These are phyloP conservation scores for Albizia julibrissin DNA, from an alignment of 306 rosid species.

Conservation along the genomic window DNA sequence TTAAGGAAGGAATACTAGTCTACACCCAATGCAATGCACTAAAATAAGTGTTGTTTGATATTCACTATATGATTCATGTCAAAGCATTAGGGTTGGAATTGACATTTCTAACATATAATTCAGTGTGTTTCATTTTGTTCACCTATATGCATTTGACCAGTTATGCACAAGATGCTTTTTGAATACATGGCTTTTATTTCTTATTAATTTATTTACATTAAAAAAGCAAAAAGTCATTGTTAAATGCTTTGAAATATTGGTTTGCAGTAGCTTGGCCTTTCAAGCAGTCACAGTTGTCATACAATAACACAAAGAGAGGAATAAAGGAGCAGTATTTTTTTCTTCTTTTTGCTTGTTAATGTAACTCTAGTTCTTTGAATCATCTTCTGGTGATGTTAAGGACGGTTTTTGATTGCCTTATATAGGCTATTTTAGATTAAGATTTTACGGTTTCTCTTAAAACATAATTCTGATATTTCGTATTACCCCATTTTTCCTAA, in stretches of 20 bases:
- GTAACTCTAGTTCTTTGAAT: background rate
- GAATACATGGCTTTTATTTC: background rate
- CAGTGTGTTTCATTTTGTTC: background rate
- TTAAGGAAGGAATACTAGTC: background rate
- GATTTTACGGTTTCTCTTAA: constrained; percentile 18
- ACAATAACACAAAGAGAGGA: background rate
- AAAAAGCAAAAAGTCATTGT: background rate
- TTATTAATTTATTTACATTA: background rate
- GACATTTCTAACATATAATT: background rate
- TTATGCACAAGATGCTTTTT: background rate
- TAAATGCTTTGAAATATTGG: background rate
- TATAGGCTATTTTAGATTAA: constrained; percentile 13
- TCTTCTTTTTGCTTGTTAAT: background rate
- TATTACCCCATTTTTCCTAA: background rate
- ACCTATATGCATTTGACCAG: background rate
- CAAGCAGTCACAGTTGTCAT: background rate
- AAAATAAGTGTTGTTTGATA: constrained; percentile 17
- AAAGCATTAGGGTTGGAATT: constrained; percentile 17
- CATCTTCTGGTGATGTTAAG: constrained; percentile 1
- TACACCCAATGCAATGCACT: background rate
- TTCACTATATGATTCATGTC: constrained; percentile 18
- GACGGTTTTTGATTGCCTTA: constrained; percentile 10
- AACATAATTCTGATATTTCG: background rate
- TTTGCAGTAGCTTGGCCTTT: background rate
- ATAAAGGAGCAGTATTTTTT: background rate